Percentiles rank a stretch among this genome's conserved stretches.
Conservation (phyloP, 2,329 filamentous ascomycete species). For the Didymella lethalis region DNA sequence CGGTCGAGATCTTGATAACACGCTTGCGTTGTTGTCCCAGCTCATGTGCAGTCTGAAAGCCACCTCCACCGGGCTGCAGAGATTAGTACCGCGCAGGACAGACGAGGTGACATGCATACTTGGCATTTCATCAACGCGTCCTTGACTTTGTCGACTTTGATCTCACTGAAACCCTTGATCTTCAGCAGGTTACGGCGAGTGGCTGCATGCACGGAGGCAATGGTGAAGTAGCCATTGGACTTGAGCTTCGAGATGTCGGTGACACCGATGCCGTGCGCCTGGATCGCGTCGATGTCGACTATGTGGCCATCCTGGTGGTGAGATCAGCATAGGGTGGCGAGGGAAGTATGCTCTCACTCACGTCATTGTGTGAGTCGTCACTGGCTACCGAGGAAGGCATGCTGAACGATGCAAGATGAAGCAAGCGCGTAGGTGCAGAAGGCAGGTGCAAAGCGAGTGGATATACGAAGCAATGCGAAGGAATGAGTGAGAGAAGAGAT, state of each 20-base stretch:
- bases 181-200: constrained; percentile 68
- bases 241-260: constrained; percentile 73
- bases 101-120: constrained; percentile 44
- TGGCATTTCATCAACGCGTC: constrained; percentile 70
- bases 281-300: constrained; percentile 71
- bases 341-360: constrained; percentile 30
- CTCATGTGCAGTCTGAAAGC: constrained; percentile 72
- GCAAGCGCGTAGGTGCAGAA: constrained; percentile 3
- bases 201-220: constrained; percentile 67
- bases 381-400: constrained; percentile 59
- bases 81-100: constrained; percentile 23
- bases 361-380: constrained; percentile 59
- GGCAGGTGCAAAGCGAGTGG: constrained; percentile 16
- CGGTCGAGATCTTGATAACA: constrained; percentile 71
- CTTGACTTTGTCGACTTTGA: constrained; percentile 75
- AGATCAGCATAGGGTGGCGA: not conserved
- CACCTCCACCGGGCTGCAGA: constrained; percentile 62
- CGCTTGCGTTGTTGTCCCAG: constrained; percentile 68
- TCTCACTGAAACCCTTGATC: constrained; percentile 74
- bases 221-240: constrained; percentile 67
- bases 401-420: constrained; percentile 5
- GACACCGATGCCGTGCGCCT: constrained; percentile 71
- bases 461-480: not conserved
- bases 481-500: not conserved
- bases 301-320: constrained; percentile 61